phyloP scores from a whole-genome alignment of 495 filamentous ascomycete species.

The Neurospora sp. region DNA sequence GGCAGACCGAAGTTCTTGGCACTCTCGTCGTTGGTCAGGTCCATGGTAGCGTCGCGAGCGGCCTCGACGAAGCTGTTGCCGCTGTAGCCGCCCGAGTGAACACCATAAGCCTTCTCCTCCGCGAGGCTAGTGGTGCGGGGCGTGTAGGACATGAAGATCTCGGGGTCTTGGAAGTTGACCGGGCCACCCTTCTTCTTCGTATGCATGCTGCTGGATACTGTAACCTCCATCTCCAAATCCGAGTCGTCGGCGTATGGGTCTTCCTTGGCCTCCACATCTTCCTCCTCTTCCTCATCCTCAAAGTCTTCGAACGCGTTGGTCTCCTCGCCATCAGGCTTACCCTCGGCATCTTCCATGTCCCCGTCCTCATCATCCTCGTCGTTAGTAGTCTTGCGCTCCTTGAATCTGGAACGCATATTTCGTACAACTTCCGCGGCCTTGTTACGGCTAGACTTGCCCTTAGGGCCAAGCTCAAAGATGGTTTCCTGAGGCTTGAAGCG shows the following conservation, averaged over 20 bases:
- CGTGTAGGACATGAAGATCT: slow-evolving; percentile 92
- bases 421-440: slow-evolving; percentile 77
- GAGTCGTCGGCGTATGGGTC: slow-evolving; percentile 47
- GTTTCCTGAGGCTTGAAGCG: slow-evolving; percentile 84
- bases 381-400: slow-evolving; percentile 27
- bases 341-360: slow-evolving; percentile 29
- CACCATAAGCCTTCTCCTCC: slow-evolving; percentile 85
- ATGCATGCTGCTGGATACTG: slow-evolving; percentile 51
- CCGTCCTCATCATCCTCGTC: slow-evolving; percentile 27
- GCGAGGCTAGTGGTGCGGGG: slow-evolving; percentile 64
- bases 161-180: slow-evolving; percentile 64
- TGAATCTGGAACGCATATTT: slow-evolving; percentile 51
- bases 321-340: background rate
- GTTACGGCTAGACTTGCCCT: slow-evolving; percentile 47
- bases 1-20: slow-evolving; percentile 65
- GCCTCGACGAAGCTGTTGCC: slow-evolving; percentile 70
- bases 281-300: slow-evolving; percentile 16
- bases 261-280: slow-evolving; percentile 28
- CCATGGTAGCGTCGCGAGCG: slow-evolving; percentile 76
- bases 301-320: slow-evolving; percentile 15
- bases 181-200: slow-evolving; percentile 37
- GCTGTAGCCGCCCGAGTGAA: slow-evolving; percentile 61
- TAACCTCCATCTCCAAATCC: slow-evolving; percentile 71
- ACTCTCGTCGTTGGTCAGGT: slow-evolving; percentile 78
- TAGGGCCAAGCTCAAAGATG: slow-evolving; percentile 81